Percentiles rank a stretch among this genome's conserved stretches.
Conservation (phyloP, 805 yeast species). For the Komagataella pastoris region DNA sequence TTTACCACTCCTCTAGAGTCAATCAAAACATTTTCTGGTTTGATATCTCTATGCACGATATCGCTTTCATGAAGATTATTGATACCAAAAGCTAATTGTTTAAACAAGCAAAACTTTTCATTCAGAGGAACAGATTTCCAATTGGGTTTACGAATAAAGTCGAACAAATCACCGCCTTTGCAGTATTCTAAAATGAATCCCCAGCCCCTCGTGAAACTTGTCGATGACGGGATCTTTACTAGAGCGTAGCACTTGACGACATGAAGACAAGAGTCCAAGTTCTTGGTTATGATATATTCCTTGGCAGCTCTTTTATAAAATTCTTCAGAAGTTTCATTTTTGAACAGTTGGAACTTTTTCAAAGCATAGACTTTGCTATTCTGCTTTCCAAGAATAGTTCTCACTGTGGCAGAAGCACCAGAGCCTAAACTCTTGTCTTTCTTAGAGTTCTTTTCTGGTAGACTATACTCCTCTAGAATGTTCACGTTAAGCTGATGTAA, state of each 20-base stretch:
- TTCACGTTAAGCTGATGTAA: constrained; percentile 37
- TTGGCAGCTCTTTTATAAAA: constrained; percentile 60
- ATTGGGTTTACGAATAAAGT: constrained; percentile 41
- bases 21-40: constrained; percentile 84
- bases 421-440: constrained; percentile 45
- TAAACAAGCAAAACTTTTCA: constrained; percentile 61
- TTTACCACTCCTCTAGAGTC: constrained; percentile 44
- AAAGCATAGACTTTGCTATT: constrained; percentile 45
- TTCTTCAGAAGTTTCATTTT: constrained; percentile 55
- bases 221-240: constrained; percentile 46
- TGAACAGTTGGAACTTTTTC: constrained; percentile 51
- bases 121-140: constrained; percentile 38
- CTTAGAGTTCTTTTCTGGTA: constrained; percentile 21
- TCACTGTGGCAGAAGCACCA: constrained; percentile 68
- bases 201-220: constrained; percentile 55
- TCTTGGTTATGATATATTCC: constrained; percentile 56
- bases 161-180: constrained; percentile 46
- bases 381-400: constrained; percentile 27
- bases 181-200: constrained; percentile 65
- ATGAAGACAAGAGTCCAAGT: constrained; percentile 42
- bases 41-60: constrained; percentile 88
- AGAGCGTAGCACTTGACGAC: constrained; percentile 46
- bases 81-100: constrained; percentile 55
- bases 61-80: constrained; percentile 59
- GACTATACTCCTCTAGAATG: constrained; percentile 43